These are phyloP conservation scores for Penicillium crystallinum DNA, from an alignment of 495 filamentous ascomycete genomes.

Conservation along the genomic window DNA sequence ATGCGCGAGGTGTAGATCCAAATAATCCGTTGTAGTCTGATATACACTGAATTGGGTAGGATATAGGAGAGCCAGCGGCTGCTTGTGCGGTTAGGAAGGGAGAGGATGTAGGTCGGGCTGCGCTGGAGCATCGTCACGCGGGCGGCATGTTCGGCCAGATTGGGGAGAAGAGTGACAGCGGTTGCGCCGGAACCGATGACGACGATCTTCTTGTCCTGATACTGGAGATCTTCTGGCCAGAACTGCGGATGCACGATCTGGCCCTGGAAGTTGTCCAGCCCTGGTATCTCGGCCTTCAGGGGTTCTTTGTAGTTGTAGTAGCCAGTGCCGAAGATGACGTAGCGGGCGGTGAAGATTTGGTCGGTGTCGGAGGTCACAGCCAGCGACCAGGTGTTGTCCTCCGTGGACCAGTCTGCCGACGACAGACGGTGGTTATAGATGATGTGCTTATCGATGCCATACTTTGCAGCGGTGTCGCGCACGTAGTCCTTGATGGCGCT, in stretches of 20 bases:
- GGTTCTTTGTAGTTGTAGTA: constrained; percentile 62
- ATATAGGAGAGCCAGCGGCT: constrained; percentile 33
- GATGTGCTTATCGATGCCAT: constrained; percentile 60
- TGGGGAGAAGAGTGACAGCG: constrained; percentile 50
- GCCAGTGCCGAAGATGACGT: constrained; percentile 58
- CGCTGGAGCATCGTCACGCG: constrained; percentile 54
- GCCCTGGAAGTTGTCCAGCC: constrained; percentile 37
- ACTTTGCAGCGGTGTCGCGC: constrained; percentile 49
- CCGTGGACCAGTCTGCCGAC: constrained; percentile 54
- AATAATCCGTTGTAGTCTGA: constrained; percentile 38
- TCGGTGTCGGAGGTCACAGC: constrained; percentile 43
- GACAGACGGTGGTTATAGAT: constrained; percentile 53
- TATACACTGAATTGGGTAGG: constrained; percentile 32
- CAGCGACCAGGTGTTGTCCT: constrained; percentile 57
- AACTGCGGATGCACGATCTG: constrained; percentile 48
- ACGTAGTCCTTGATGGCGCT: constrained; percentile 58
- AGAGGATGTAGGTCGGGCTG: constrained; percentile 55
- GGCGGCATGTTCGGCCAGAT: constrained; percentile 39
- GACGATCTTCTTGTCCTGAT: constrained; percentile 47
- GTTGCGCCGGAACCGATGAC: constrained; percentile 55
- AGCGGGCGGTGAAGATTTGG: constrained; percentile 46
- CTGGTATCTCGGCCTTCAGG: constrained; percentile 43
- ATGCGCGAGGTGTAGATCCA: constrained; percentile 43
- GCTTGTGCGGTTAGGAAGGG: constrained; percentile 38
- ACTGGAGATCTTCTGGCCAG: constrained; percentile 49